Evolutionary conservation across 2,329 filamentous ascomycete species (phyloP), one percentile per base, ranked within the genome.

Genomic region (Penicillium sp.): DNA sequence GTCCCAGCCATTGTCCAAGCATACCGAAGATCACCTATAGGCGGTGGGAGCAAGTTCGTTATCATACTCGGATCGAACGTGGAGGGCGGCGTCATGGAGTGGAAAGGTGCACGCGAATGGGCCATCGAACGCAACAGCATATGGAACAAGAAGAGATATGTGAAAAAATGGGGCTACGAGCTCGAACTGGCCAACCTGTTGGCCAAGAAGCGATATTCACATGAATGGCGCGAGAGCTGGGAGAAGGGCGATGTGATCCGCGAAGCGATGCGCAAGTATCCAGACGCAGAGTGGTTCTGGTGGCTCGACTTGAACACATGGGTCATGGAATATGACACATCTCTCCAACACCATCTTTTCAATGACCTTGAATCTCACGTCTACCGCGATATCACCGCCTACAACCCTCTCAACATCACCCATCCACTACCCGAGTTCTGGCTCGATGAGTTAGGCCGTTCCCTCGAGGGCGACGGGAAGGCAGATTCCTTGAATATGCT

Each of bases 171-270:
- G 90, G 93, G 93, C 13, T 97, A 98, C 68, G 86, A 96, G 54
- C 75, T 98, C 51, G 93, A 98, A 68, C 85, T 97, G 64, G 88
- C 95, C 58, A 94, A 98, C 69, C 95, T 98, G 90, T 91, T 89
- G 73, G 95, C 90, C 47, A 95, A 96, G 79, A 97, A 96, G 74
- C 83, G 90, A 58, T 98, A 98, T 67, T 91, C 93, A 26, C 93
- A 98, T 72, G 93, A 98, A 72, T 98, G 93, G 93, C 82, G 93
- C 63, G 93, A 98, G 72, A 94, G 91, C 68, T 98, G 93, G 93
- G 93, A 98, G 72, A 98, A 97, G 76, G 90, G 96, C 53, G 93
- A 98, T 68, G 88, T 88, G 37, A 82, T 98, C 61, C 83, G 91
- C 53, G 87, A 88, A 53, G 83, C 85, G 39, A 84, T 98, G 78